These are phyloP conservation scores for Raffaelea albimanens DNA, from an alignment of 2,329 filamentous ascomycete species.

Conservation along the genomic window DNA sequence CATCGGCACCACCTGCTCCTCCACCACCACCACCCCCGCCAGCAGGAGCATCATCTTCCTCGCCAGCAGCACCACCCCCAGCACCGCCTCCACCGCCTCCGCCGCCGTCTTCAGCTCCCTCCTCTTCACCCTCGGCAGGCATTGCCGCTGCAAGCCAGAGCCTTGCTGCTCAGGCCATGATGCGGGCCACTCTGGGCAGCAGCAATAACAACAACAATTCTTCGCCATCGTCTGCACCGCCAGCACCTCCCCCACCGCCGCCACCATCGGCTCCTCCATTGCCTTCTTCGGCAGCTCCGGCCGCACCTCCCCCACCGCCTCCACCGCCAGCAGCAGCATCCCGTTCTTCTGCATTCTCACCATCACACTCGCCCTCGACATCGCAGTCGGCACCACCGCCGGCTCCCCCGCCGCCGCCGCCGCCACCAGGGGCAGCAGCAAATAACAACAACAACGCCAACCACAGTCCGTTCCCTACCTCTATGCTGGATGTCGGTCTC, in stretches of 20 bases:
- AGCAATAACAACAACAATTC: conserved; percentile 5
- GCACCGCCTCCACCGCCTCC: conserved; percentile 21
- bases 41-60: conserved; percentile 1
- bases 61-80: conserved; percentile 20
- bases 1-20: conserved; percentile 29
- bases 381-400: background rate
- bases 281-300: conserved; percentile 14
- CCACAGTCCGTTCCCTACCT: background rate
- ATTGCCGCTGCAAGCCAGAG: conserved; percentile 21
- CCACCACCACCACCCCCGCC: conserved; percentile 30
- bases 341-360: conserved; percentile 8
- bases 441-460: conserved; percentile 24
- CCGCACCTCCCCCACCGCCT: conserved; percentile 21
- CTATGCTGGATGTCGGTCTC: no score
- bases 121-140: conserved; percentile 25
- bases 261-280: conserved; percentile 25
- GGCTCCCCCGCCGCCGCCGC: conserved; percentile 23
- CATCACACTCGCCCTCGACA: conserved; percentile 4
- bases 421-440: conserved; percentile 24
- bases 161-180: conserved; percentile 30
- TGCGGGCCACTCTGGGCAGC: conserved; percentile 23
- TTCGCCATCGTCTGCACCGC: conserved; percentile 15
- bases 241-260: conserved; percentile 26
- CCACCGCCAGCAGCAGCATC: conserved; percentile 26
- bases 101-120: conserved; percentile 24